Conservation (phyloP, 306 rosid species). For the Dalbergia cochinchinensis region DNA sequence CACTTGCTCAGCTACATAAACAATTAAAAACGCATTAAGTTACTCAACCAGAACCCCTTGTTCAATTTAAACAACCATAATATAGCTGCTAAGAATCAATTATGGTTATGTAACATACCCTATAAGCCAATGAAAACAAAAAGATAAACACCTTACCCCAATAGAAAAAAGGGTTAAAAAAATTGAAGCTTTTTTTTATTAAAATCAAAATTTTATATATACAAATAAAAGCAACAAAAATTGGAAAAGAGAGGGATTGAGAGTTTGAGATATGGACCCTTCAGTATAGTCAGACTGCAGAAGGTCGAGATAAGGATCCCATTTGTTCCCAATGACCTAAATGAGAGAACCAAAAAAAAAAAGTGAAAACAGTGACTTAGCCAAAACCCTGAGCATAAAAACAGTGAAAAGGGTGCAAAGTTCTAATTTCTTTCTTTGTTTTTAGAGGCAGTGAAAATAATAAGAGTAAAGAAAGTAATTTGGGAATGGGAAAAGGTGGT, state of each 20-base stretch:
- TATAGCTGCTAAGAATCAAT: too few species aligned
- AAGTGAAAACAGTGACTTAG: background rate
- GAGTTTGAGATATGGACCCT: slow-evolving; percentile 64
- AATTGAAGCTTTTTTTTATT: too few species aligned
- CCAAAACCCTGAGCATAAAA: background rate
- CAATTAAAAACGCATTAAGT: background rate
- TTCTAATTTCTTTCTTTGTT: too few species aligned
- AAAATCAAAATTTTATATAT: too few species aligned
- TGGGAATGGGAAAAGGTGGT: background rate
- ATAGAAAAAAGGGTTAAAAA: too few species aligned
- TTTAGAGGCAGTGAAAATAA: background rate
- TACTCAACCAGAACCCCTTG: too few species aligned
- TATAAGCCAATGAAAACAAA: background rate
- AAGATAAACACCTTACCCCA: too few species aligned
- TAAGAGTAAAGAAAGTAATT: too few species aligned
- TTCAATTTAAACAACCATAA: too few species aligned
- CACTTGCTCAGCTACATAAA: background rate
- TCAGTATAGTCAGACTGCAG: slow-evolving; percentile 87
- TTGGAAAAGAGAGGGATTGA: background rate
- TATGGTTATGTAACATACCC: too few species aligned
- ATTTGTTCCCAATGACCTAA: slow-evolving; percentile 94
- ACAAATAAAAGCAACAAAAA: too few species aligned
- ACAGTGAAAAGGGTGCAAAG: background rate
- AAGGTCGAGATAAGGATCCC: slow-evolving; percentile 93
- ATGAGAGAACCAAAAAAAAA: slow-evolving; percentile 22